Base-by-base conservation (phyloP, 75 land plant species). In the Gnetum montanum region DNA sequence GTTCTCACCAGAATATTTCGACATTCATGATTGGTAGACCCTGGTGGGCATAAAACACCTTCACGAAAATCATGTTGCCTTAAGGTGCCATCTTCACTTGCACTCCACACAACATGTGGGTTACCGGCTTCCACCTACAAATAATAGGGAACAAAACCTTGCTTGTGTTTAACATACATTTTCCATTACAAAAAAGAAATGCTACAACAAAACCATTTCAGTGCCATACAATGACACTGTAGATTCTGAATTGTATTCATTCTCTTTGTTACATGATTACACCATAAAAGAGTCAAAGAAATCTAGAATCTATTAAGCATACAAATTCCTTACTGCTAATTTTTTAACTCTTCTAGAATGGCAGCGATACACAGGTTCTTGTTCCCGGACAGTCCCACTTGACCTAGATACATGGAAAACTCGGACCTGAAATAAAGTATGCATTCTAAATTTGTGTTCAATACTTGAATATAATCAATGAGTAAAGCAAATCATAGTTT, bases 41-140 rank as follows among this genome's bases (percentile, higher is more conserved):
- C 84, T 22, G 88, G 76, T 43, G 94, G 97, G 59, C 99, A 95
- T 37, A 74, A 59, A 50, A 76, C 37, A 45, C 77, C 72, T 61
- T 95, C 92, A 54, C 99, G 69, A 22, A 95, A 77, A 54, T 95
- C 99, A 75, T 95, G 97, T 65, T 95, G 99, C 60, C 99, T 78
- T 58, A 95, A 61, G 19, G 99, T 95, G 25, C 99, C 99, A 77
- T 95, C 99, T 68, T 95, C 99, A 75, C 99, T 95, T 16, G 99
- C 99, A 75, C 99, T 95, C 97, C 99, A 95, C 8, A 95, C 79
- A 12, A 90, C 76, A 81, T 95, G 73, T 13, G 97, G 97, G 47
- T 95, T 95, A 46, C 99, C 99, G 38, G 73, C 86, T 81, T 95
- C 97, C 58, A 90, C 99, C 99, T 95, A 59, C 45, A 69, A 61